phyloP scores from a whole-genome alignment of 306 rosid species.

The Ormosia semicastrata region DNA sequence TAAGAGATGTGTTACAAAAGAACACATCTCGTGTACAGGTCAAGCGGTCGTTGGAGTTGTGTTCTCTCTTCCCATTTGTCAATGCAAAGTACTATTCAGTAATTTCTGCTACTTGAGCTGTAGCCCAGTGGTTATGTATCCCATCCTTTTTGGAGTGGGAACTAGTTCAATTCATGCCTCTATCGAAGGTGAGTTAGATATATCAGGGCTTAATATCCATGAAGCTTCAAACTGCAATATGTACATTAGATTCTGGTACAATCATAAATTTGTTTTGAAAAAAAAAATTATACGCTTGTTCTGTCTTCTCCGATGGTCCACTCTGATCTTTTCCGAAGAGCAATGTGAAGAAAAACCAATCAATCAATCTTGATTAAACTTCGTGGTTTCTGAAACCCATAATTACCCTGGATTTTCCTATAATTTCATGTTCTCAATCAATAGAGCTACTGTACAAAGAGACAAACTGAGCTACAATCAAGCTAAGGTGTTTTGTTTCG shows the following conservation, averaged over 20 bases:
- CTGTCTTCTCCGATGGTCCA: not conserved
- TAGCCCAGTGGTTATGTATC: no score
- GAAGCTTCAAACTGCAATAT: not conserved
- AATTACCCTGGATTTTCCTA: not conserved
- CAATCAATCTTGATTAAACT: no score
- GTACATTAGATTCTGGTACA: not conserved
- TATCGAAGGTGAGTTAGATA: not conserved
- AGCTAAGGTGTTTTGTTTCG: not conserved
- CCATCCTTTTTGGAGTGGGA: no score
- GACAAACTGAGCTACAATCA: not conserved
- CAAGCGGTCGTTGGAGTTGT: no score
- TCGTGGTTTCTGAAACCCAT: not conserved
- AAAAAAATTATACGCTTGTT: not conserved
- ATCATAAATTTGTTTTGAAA: not conserved
- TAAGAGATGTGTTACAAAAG: no score
- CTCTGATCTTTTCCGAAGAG: not conserved
- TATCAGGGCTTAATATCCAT: not conserved
- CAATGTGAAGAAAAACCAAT: not conserved
- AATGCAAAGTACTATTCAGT: not conserved
- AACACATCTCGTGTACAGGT: no score
- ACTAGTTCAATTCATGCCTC: not conserved
- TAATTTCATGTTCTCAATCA: not conserved
- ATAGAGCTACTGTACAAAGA: not conserved
- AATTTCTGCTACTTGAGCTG: not conserved
- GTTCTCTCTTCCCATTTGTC: not conserved